Base-by-base conservation (phyloP, 805 yeast genomes). In the Candida glaebosa region DNA sequence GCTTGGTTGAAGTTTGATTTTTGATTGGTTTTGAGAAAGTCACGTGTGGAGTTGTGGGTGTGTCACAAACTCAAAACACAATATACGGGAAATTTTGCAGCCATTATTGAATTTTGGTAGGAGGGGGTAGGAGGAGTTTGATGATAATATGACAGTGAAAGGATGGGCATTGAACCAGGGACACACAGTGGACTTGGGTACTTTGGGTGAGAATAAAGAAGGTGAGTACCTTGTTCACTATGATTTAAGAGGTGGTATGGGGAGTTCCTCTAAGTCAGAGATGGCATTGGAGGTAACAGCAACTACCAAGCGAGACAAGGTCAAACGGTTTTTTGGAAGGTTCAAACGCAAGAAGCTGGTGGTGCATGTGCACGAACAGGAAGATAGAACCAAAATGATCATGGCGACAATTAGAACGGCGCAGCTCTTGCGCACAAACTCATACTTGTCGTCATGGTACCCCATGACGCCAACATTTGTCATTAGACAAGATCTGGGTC, bases 181-280 rank as follows among this genome's bases (percentile, higher is more conserved):
- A 22, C 30, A 36, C 26, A 41, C 28, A 18, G 35, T 48, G 6
- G 45, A 46, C 37, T 14, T 44, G n/a, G 40, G 35, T 15, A 44
- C 45, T 1, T 36, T 44, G n/a, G 47, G 39, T 10, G 50, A 46
- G 32, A 25, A 46, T 17, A 14, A 17, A 5, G 37, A 34, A 5
- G 12, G 15, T 35, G 38, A 35, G n/a, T 35, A 4, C 12, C 9
- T 28, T 28, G 5, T 10, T 6, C 31, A 14, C 12, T 17, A 22
- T 22, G 26, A 22, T 22, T 22, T 22, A 22, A 6, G 26, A 22
- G 9, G 26, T 7, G 26, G 10, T 7, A 7, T 22, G 10, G 10
- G 10, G 9, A 22, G 10, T 7, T 22, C 26, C 6, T 7, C 10
- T 22, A 22, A 20, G 24, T 35, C 38, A 15, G 14, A 8, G 5